Evolutionary conservation across 164 flowering plant species (phyloP).

Genomic region (Umbilicus rupestris): DNA sequence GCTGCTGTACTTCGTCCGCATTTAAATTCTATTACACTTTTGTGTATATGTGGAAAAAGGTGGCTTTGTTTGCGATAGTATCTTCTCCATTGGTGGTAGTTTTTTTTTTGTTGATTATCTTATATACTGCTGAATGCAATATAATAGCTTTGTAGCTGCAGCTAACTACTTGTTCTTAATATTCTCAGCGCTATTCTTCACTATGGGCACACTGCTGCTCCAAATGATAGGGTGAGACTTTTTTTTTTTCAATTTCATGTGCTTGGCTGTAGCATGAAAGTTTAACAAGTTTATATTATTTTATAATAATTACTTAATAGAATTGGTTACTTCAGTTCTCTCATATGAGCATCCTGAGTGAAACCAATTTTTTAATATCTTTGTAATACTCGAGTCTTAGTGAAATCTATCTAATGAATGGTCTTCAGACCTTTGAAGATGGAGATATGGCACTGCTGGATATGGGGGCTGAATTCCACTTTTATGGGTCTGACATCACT

Average conservation of each 20-base stretch:
- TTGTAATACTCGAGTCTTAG: not conserved
- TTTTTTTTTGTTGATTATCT: not conserved
- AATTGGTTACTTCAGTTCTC: not conserved
- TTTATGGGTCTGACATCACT: conserved; percentile 92
- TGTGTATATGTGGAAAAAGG: not conserved
- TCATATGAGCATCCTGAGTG: not conserved
- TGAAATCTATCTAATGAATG: not conserved
- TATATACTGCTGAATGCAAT: not conserved
- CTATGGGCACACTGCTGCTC: conserved; percentile 97
- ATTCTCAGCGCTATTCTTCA: conserved; percentile 73
- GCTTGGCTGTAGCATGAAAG: not conserved
- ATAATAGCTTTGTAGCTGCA: not conserved
- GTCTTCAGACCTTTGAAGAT: conserved; percentile 57
- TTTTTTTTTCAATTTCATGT: not conserved
- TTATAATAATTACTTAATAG: not conserved
- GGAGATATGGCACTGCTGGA: conserved; percentile 93
- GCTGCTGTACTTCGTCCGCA: not conserved
- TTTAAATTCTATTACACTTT: not conserved
- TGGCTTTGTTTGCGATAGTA: too few species aligned
- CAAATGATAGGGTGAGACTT: conserved; percentile 74
- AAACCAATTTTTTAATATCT: not conserved
- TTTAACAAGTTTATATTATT: not conserved
- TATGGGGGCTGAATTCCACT: conserved; percentile 95
- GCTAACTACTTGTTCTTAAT: conserved; percentile 12
- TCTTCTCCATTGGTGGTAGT: not conserved